A percentile compares a stretch with the other conserved stretches of the same genome.
These are phyloP conservation scores for Delonix regia DNA, from an alignment of 306 rosid genomes.

Conservation along the genomic window DNA sequence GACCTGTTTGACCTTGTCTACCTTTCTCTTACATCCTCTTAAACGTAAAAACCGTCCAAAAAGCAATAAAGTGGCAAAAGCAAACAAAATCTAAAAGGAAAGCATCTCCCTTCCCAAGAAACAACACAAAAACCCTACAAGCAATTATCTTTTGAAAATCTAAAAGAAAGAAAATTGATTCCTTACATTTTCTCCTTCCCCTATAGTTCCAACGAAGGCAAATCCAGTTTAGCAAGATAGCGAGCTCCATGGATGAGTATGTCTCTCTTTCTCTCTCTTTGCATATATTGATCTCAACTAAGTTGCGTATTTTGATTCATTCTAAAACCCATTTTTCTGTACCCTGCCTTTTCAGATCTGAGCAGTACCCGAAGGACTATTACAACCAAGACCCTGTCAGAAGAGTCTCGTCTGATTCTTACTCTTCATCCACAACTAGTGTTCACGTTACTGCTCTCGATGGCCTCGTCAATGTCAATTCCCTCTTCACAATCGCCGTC, in stretches of 20 bases:
- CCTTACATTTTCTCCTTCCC: not conserved
- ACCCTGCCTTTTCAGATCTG: constrained; percentile 55
- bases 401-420: constrained; percentile 23
- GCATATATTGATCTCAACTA: not conserved
- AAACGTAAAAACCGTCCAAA: not conserved
- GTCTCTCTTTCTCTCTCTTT: not conserved
- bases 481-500: constrained; percentile 91
- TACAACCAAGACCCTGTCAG: constrained; percentile 19
- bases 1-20: not conserved
- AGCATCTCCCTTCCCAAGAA: constrained; percentile 1
- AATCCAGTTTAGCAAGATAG: not conserved
- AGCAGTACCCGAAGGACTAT: constrained; percentile 51
- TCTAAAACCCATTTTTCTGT: not conserved
- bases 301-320: not conserved
- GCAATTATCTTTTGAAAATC: not conserved
- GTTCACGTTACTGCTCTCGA: constrained; percentile 94
- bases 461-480: constrained; percentile 87
- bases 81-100: not conserved
- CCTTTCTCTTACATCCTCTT: not conserved
- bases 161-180: not conserved
- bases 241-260: constrained; percentile 44
- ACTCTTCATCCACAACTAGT: constrained; percentile 68
- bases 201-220: not conserved
- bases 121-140: not conserved
- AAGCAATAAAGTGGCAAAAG: constrained; percentile 7